Percentiles rank a stretch among this genome's conserved stretches.
phyloP scores from a whole-genome alignment of 164 flowering plant species.

The Aristolochia californica region DNA sequence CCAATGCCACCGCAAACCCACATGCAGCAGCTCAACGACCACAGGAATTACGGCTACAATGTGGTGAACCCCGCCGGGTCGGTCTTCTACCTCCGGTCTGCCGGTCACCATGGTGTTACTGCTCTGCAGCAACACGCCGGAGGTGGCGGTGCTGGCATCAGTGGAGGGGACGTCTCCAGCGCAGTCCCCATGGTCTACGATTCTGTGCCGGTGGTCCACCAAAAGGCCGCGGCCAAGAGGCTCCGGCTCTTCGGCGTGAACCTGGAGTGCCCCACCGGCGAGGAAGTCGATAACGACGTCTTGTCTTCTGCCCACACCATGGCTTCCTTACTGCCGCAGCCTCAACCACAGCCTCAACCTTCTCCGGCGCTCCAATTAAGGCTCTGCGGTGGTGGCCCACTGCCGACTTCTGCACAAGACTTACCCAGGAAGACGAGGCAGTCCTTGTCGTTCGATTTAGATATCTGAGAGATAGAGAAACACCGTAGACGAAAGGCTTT shows the following conservation, averaged over 20 bases:
- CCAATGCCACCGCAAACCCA: conserved; percentile 2
- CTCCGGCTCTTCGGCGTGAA: conserved; percentile 85
- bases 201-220: conserved; percentile 72
- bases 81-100: conserved; percentile 15
- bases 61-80: conserved; percentile 11
- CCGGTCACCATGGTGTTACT: not conserved
- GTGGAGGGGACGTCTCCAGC: no score
- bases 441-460: conserved; percentile 8
- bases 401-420: not conserved
- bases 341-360: not conserved
- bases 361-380: conserved; percentile 8
- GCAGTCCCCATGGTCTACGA: conserved; percentile 30
- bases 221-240: conserved; percentile 47
- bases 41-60: conserved; percentile 19
- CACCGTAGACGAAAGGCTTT: no score
- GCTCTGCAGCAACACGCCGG: conserved; percentile 3
- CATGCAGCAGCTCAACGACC: conserved; percentile 8
- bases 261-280: conserved; percentile 67
- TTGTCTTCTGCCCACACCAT: conserved; percentile 1
- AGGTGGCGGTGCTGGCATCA: conserved; percentile 6
- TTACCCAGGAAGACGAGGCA: conserved; percentile 8
- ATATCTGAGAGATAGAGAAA: no score
- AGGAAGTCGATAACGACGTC: conserved; percentile 16
- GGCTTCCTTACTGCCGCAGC: no score
- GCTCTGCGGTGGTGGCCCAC: conserved; percentile 5